Base-by-base conservation (phyloP, 805 yeast species). In the Nakazawaea ishiwadae region DNA sequence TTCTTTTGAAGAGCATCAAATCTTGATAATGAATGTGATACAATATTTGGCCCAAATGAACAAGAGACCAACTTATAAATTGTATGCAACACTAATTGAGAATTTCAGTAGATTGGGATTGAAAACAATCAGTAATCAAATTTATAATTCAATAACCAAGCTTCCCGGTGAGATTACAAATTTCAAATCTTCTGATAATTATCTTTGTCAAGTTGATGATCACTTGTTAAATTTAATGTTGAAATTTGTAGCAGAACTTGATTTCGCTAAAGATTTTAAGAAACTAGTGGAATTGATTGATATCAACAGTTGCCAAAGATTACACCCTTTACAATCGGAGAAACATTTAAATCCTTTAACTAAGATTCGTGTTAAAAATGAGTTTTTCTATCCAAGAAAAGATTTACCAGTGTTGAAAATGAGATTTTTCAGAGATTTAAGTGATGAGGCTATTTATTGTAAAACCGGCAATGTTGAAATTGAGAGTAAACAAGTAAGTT, bases 101-200 rank as follows among this genome's bases (percentile, higher is more conserved):
- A 29, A 40, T 35, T 40, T 40, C 39, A 35, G 35, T 28, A 17
- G 16, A 35, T 16, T 35, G 7, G 36, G 27, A 12, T 18, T 40
- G 10, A 14, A 21, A 1, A 16, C 39, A n/a, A 15, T 35, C 11
- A 35, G 36, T 20, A 30, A 19, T 11, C 44, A 40, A 21, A 23
- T 40, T 4, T 40, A 18, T 18, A 15, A 30, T 12, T 28, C 39
- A 2, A 30, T 40, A 8, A 30, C 36, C 16, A 28, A 23, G 10
- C 11, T 35, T 3, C 39, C 39, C 2, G 27, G 31, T 6, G 36
- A 40, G 15, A 29, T 17, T 5, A n/a, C 31, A 16, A 40, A 40
- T 16, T 40, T 40, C 15, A 6, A 19, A 4, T 12, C 23, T 5
- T 11, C 28, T 7, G 31, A 30, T n/a, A 40, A 35, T 19, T 40